Conservation (phyloP, 1,139 yeast species). For the Blastobotrys serpentis region DNA sequence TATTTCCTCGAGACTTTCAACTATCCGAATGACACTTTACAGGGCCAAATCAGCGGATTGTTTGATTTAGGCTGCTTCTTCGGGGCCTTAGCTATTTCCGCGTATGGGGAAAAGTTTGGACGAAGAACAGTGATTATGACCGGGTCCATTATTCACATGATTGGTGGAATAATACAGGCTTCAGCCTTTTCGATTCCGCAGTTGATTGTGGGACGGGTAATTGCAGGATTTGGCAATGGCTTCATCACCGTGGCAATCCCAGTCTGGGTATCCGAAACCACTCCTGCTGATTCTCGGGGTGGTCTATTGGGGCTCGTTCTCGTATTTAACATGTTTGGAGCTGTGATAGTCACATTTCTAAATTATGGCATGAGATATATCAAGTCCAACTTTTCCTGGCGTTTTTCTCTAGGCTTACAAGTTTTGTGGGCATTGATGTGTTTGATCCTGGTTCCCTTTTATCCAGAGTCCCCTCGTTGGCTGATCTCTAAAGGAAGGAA, state of each 20-base stretch:
- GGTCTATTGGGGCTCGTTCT: constrained; percentile 42
- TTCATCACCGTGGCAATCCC: constrained; percentile 24
- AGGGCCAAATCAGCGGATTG: constrained; percentile 20
- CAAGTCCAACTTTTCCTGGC: constrained; percentile 52
- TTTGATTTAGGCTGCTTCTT: constrained; percentile 20
- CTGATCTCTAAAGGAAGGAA: constrained; percentile 15
- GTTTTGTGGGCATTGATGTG: constrained; percentile 13
- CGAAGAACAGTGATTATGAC: constrained; percentile 10
- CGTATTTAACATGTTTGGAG: constrained; percentile 64
- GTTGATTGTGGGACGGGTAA: constrained; percentile 67
- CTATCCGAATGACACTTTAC: constrained; percentile 16
- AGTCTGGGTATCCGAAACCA: constrained; percentile 24
- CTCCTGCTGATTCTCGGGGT: constrained; percentile 24
- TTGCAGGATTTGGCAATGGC: constrained; percentile 53
- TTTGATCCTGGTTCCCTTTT: constrained; percentile 19
- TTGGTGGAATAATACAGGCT: constrained; percentile 55
- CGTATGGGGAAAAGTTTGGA: constrained; percentile 16
- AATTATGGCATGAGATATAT: constrained; percentile 49
- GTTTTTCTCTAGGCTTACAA: constrained; percentile 23
- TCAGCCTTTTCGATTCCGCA: constrained; percentile 71
- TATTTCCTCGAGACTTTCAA: constrained; percentile 16
- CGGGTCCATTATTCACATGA: constrained; percentile 18
- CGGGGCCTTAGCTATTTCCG: constrained; percentile 12
- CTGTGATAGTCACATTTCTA: constrained; percentile 71
- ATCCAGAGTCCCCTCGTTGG: constrained; percentile 49